These are phyloP conservation scores for Coprinopsis marcescibilis DNA, from an alignment of 768 basidiomycete genomes.

Conservation along the genomic window DNA sequence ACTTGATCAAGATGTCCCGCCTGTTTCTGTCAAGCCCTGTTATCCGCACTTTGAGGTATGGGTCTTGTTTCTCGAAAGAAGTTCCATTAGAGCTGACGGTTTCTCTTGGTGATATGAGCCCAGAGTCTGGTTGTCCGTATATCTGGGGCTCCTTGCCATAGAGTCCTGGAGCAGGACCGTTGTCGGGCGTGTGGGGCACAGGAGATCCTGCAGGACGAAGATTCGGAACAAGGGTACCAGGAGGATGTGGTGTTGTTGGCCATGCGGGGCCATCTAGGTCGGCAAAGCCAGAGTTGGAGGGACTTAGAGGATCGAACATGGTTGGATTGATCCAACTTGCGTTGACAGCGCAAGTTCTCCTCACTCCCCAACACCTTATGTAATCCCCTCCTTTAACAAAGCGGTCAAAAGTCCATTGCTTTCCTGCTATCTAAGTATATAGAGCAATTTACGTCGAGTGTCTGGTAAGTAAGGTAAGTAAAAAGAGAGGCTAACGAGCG, in stretches of 20 bases:
- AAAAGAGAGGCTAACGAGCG: not conserved
- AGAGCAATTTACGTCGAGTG: not conserved
- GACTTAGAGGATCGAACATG: constrained; percentile 73
- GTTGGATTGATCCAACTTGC: not conserved
- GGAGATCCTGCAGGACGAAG: constrained; percentile 58
- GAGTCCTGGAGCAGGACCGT: constrained; percentile 47
- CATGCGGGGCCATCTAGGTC: constrained; percentile 56
- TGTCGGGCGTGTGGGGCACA: constrained; percentile 42
- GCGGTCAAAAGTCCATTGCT: not conserved
- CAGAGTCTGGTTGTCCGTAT: constrained; percentile 80
- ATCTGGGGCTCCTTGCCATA: constrained; percentile 82
- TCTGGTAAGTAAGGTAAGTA: not conserved
- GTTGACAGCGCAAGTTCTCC: not conserved
- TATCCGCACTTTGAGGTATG: constrained; percentile 85
- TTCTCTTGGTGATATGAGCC: constrained; percentile 71
- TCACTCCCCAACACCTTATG: constrained; percentile 4
- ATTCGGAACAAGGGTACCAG: constrained; percentile 67
- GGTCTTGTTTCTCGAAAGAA: constrained; percentile 69
- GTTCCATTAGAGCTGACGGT: constrained; percentile 62
- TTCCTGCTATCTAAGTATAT: not conserved
- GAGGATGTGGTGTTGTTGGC: constrained; percentile 76
- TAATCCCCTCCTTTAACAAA: not conserved
- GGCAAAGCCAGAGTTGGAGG: constrained; percentile 48
- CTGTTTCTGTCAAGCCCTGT: constrained; percentile 91
- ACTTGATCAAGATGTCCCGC: constrained; percentile 87